phyloP scores from a whole-genome alignment of 768 basidiomycete species.

The Tylopilus plumbeoviolaceoides region DNA sequence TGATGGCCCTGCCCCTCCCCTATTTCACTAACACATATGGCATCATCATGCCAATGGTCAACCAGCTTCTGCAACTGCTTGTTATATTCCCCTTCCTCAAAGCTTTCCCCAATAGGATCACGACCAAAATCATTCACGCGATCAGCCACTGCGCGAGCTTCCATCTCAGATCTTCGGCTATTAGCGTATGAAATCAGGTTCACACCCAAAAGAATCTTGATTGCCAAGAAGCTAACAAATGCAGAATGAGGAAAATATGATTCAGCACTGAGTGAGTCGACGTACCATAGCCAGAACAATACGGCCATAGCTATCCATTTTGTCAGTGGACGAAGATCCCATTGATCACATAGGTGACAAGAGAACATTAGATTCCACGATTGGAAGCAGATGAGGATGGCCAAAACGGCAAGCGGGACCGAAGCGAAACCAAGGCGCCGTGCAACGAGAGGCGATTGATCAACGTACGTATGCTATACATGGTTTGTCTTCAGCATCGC shows the following conservation, averaged over 20 bases:
- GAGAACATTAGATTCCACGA: conserved; percentile 60
- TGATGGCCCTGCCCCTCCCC: conserved; percentile 45
- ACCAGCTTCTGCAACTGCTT: conserved; percentile 71
- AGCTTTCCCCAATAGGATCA: conserved; percentile 88
- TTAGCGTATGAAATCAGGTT: conserved; percentile 83
- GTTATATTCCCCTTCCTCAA: conserved; percentile 86
- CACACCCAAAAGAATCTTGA: conserved; percentile 92
- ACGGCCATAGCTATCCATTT: conserved; percentile 66
- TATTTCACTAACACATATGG: conserved; percentile 62
- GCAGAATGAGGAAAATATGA: neutral
- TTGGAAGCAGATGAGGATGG: conserved; percentile 72
- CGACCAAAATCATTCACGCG: conserved; percentile 82
- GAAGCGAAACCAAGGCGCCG: conserved; percentile 92
- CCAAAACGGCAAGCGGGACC: conserved; percentile 83
- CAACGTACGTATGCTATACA: conserved; percentile 78
- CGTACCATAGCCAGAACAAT: conserved; percentile 84
- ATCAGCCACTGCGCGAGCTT: conserved; percentile 69
- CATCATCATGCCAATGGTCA: conserved; percentile 67
- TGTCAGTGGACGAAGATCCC: conserved; percentile 41
- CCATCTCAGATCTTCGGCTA: conserved; percentile 70
- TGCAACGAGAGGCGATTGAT: conserved; percentile 92
- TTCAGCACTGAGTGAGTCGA: conserved; percentile 25
- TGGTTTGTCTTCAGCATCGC: conserved; percentile 1
- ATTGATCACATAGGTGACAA: conserved; percentile 32
- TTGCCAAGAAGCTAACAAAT: conserved; percentile 61